Percentiles rank a stretch among this genome's conserved stretches.
Conservation (phyloP, 352 stramenopile species). For the Phytophthora ramorum region DNA sequence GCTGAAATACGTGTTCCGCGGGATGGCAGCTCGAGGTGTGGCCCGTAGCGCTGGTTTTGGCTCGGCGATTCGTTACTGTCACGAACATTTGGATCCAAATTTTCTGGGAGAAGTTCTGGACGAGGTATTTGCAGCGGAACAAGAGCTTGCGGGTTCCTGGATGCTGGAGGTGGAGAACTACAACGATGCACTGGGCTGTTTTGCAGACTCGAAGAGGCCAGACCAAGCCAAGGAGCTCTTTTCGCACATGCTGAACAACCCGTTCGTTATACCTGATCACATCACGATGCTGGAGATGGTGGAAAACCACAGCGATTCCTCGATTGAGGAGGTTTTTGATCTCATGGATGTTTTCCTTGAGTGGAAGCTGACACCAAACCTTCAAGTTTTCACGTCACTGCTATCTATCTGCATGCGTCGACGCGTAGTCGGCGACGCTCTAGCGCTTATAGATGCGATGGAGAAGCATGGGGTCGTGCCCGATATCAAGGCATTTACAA, state of each 20-base stretch:
- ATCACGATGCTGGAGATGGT: slow-evolving; percentile 86
- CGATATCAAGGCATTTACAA: slow-evolving; percentile 75
- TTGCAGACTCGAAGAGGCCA: slow-evolving; percentile 52
- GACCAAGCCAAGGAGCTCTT: slow-evolving; percentile 73
- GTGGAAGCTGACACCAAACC: slow-evolving; percentile 56
- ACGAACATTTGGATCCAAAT: slow-evolving; percentile 43
- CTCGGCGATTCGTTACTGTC: slow-evolving; percentile 72
- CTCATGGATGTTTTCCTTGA: slow-evolving; percentile 81
- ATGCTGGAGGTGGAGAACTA: slow-evolving; percentile 74
- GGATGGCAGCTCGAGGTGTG: slow-evolving; percentile 56
- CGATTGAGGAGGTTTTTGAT: slow-evolving; percentile 68
- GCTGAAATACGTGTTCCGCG: slow-evolving; percentile 64
- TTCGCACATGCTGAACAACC: slow-evolving; percentile 61
- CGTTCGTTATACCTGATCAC: slow-evolving; percentile 59
- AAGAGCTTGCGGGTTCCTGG: slow-evolving; percentile 51
- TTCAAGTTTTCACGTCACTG: slow-evolving; percentile 81
- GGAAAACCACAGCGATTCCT: slow-evolving; percentile 65
- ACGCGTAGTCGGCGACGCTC: slow-evolving; percentile 59
- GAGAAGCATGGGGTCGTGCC: slow-evolving; percentile 41
- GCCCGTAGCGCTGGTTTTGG: slow-evolving; percentile 72
- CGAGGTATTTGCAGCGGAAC: slow-evolving; percentile 58
- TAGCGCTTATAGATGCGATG: slow-evolving; percentile 68
- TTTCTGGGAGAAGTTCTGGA: slow-evolving; percentile 73
- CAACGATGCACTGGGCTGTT: slow-evolving; percentile 80
- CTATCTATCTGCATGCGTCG: slow-evolving; percentile 71